Conservation (phyloP, 768 basidiomycete genomes). For the Filobasidium floriforme region DNA sequence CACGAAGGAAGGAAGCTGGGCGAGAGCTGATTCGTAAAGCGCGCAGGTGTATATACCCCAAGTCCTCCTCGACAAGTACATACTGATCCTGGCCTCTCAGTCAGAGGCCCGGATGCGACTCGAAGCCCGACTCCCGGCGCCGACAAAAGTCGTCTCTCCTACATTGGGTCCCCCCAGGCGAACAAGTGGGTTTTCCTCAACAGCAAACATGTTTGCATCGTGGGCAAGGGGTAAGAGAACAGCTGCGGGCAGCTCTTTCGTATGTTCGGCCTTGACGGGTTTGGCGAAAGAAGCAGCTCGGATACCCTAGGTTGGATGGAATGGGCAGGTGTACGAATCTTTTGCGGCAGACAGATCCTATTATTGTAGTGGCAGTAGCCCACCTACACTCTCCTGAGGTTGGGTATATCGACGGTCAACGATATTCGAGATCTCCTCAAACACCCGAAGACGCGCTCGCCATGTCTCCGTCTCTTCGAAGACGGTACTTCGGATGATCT, state of each 20-base stretch:
- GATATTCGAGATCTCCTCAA: background rate
- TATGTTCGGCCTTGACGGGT: background rate
- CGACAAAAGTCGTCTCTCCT: background rate
- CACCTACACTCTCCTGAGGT: too few species aligned
- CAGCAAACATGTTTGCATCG: background rate
- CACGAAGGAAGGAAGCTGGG: too few species aligned
- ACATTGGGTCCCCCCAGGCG: conserved; percentile 4
- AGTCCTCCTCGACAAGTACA: conserved; percentile 3
- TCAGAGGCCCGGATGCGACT: background rate
- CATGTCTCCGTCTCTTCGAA: background rate
- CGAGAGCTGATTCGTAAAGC: background rate
- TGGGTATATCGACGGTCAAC: too few species aligned
- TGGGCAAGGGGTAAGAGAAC: background rate
- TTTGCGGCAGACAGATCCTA: background rate
- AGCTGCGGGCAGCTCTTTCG: background rate
- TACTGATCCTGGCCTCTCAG: background rate
- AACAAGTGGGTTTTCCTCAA: conserved; percentile 1
- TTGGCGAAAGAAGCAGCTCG: background rate
- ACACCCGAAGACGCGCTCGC: background rate
- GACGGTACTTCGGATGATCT: background rate
- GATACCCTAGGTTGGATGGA: background rate
- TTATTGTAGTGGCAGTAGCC: too few species aligned
- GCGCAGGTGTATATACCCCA: conserved; percentile 14
- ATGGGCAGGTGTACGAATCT: background rate
- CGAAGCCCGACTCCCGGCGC: background rate